Evolutionary conservation across 2,329 filamentous ascomycete genomes (phyloP), one percentile per base, ranked within the genome.

Genomic region (Fusarium graminum): DNA sequence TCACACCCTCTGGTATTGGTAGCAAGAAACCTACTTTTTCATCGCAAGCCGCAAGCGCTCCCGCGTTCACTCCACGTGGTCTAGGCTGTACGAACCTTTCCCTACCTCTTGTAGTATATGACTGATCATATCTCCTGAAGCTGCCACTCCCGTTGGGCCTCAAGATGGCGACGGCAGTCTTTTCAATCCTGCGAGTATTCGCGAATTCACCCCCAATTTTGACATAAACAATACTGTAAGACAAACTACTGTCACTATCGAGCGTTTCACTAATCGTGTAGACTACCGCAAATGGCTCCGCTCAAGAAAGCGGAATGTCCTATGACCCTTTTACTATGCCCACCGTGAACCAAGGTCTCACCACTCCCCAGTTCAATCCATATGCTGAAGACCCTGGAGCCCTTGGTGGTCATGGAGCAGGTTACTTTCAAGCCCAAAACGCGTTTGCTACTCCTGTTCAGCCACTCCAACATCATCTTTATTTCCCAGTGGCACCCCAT

Each of bases 391-490:
- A 95, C 59, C 85, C 87, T 47, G 81, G 81, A 19, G 81, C 82
- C 19, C 80, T 94, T 45, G 81, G 84, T 7, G 81, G 77, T 28
- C 81, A 84, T 57, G 85, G 85, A 7, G 82, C 87, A 16, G 83
- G 87, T 3, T 97, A 90, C 76, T 97, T 91, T 74, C 85, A 86
- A 46, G 76, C 83, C n/a, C 85, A 85, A 41, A 78, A 78, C 47
- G 79, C 81, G 12, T 90, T 84, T 72, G 76, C 80, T 12, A 76
- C 83, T 12, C 81, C 83, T 16, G 76, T 83, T 19, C 89, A 91
- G 67, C 91, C 91, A 22, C 86, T 93, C 7, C 92, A 94, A 81
- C 97, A 97, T 76, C 95, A 99, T 77, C 85, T 97, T 13, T 99
- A 99, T 77, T 92, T 93, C 30, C 93, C 94, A 1, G 86, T 94